These are phyloP conservation scores for Aureobasidium sp. DNA, from an alignment of 2,329 filamentous ascomycete genomes.

Conservation along the genomic window DNA sequence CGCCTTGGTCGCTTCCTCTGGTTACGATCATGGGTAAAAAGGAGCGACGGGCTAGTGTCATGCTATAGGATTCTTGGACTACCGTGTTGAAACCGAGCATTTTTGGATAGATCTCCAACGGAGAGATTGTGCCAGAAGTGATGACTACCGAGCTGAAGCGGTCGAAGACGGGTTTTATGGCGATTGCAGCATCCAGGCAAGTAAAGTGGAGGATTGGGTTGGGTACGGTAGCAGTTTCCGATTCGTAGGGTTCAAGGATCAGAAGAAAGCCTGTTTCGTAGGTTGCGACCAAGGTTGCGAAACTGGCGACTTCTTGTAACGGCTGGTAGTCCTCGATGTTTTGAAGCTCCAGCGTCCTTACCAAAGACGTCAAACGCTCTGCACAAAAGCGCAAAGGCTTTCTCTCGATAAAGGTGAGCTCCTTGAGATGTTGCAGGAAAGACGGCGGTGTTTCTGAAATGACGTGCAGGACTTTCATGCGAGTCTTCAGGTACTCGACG, in stretches of 20 bases:
- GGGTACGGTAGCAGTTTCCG: constrained; percentile 86
- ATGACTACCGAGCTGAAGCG: constrained; percentile 97
- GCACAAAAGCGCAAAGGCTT: constrained; percentile 93
- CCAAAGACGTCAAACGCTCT: constrained; percentile 85
- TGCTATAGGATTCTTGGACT: constrained; percentile 92
- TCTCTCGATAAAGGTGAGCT: constrained; percentile 94
- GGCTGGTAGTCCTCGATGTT: constrained; percentile 98
- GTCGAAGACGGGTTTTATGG: constrained; percentile 95
- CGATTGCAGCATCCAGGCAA: constrained; percentile 92
- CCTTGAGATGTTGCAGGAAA: constrained; percentile 84
- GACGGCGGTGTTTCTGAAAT: constrained; percentile 95
- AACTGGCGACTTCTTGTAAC: constrained; percentile 93
- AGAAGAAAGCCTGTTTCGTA: constrained; percentile 95
- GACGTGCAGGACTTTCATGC: constrained; percentile 96
- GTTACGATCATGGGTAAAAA: constrained; percentile 98
- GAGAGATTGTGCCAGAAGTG: constrained; percentile 93
- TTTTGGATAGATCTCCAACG: constrained; percentile 96
- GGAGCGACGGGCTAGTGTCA: constrained; percentile 89
- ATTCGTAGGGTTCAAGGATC: constrained; percentile 95
- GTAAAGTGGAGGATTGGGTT: constrained; percentile 97
- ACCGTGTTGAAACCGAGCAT: constrained; percentile 93
- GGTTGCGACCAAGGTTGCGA: constrained; percentile 89
- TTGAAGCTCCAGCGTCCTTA: constrained; percentile 87
- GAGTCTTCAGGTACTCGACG: constrained; percentile 88
- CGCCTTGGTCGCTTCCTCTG: constrained; percentile 83